Conservation (phyloP, 2,329 filamentous ascomycete species). For the Xylaria arbuscula region DNA sequence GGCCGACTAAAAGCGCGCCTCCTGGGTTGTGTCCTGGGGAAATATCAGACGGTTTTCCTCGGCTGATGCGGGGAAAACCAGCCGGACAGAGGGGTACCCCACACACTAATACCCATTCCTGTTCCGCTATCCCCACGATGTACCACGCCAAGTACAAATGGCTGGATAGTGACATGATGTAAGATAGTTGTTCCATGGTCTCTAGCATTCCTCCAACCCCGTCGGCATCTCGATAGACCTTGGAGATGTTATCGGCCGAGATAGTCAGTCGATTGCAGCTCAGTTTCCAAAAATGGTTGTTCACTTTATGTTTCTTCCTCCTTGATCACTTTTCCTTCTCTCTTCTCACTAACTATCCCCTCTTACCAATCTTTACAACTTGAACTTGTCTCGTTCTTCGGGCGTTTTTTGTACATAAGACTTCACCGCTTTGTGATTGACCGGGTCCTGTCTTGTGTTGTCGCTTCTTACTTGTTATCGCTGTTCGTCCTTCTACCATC, state of each 20-base stretch:
- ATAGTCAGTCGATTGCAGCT: slow-evolving; percentile 14
- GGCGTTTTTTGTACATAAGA: not conserved
- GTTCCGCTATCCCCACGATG: slow-evolving; percentile 20
- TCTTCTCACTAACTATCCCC: not conserved
- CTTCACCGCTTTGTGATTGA: not conserved
- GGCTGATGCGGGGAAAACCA: slow-evolving; percentile 49
- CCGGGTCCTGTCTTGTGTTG: not conserved
- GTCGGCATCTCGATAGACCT: slow-evolving; percentile 16
- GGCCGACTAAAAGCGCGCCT: slow-evolving; percentile 10
- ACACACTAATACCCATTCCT: not conserved
- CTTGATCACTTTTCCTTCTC: not conserved
- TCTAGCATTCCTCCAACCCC: slow-evolving; percentile 2
- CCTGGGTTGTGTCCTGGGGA: not conserved
- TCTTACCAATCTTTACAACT: not conserved
- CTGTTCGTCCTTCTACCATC: slow-evolving; percentile 26
- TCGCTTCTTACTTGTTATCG: not conserved
- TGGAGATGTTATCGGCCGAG: slow-evolving; percentile 19
- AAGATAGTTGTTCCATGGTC: slow-evolving; percentile 16
- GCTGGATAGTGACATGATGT: slow-evolving; percentile 25
- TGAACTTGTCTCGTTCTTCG: not conserved
- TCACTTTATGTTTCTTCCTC: slow-evolving; percentile 2
- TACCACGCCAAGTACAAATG: slow-evolving; percentile 15
- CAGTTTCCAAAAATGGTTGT: not conserved
- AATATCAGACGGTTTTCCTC: slow-evolving; percentile 46
- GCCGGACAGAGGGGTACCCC: slow-evolving; percentile 31